These are phyloP conservation scores for Penicillium crystallinum DNA, from an alignment of 495 filamentous ascomycete genomes.

Conservation along the genomic window DNA sequence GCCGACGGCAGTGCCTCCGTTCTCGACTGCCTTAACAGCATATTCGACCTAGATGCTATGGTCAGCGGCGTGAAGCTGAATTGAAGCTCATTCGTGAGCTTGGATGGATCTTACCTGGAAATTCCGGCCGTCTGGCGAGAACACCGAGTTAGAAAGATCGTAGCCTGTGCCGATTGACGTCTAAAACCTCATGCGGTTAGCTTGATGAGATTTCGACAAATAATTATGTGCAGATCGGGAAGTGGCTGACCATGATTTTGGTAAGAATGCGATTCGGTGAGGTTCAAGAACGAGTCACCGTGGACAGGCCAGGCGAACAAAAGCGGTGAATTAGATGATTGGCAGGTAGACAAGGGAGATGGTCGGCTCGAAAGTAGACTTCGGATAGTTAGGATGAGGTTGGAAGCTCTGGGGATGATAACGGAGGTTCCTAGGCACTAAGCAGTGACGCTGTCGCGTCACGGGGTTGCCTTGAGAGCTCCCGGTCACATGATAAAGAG, in stretches of 20 bases:
- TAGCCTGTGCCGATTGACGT: slow-evolving; percentile 99
- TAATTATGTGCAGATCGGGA: not conserved
- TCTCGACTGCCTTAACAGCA: slow-evolving; percentile 97
- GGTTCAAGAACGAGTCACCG: slow-evolving; percentile 3
- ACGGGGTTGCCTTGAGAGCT: slow-evolving; percentile 25
- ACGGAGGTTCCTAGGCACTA: slow-evolving; percentile 1
- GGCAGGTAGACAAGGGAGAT: not conserved
- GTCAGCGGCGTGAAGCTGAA: slow-evolving; percentile 6
- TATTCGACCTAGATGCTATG: slow-evolving; percentile 70
- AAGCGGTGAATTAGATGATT: not conserved
- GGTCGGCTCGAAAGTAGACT: not conserved
- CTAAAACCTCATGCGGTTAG: slow-evolving; percentile 39
- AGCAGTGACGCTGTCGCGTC: slow-evolving; percentile 19
- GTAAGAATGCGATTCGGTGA: slow-evolving; percentile 8
- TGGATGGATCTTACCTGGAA: slow-evolving; percentile 63
- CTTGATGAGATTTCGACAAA: not conserved
- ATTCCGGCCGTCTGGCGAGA: slow-evolving; percentile 97
- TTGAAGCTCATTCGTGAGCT: slow-evolving; percentile 1
- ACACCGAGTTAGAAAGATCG: slow-evolving; percentile 98
- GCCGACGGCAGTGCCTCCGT: slow-evolving; percentile 92
- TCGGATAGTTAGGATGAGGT: slow-evolving; percentile 10
- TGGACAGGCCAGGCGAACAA: slow-evolving; percentile 3
- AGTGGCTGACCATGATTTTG: slow-evolving; percentile 31
- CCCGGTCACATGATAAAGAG: slow-evolving; percentile 8
- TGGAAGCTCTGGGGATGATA: slow-evolving; percentile 19